phyloP scores from a whole-genome alignment of 192 early-diverging fungal species.

The Neocallimastix lanati region DNA sequence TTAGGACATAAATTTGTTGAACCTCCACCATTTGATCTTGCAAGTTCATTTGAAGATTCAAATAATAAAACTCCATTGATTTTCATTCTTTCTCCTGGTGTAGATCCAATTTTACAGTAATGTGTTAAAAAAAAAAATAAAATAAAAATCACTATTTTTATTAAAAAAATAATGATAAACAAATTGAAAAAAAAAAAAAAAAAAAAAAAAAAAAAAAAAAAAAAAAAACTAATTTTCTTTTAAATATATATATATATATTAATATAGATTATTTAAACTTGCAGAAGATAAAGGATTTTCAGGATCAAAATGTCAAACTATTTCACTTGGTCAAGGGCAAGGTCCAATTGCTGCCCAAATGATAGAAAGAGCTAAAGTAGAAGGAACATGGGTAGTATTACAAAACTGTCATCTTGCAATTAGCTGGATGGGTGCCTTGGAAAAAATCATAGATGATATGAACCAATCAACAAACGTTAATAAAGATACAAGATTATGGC shows the following conservation, averaged over 20 bases:
- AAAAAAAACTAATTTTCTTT: no score
- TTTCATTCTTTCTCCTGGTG: constrained; percentile 44
- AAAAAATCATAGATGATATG: constrained; percentile 46
- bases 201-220: no score
- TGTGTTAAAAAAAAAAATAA: not conserved
- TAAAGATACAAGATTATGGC: constrained; percentile 38
- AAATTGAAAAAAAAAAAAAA: no score
- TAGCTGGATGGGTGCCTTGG: constrained; percentile 28
- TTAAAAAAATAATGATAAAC: no score
- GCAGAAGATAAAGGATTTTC: constrained; percentile 38
- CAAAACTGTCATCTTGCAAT: constrained; percentile 50
- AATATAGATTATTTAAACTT: constrained; percentile 34
- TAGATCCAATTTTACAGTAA: constrained; percentile 46
- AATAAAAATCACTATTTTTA: no score
- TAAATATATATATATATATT: no score
- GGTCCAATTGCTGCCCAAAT: constrained; percentile 38
- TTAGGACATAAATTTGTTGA: constrained; percentile 48
- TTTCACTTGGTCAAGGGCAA: constrained; percentile 43
- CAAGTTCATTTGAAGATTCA: constrained; percentile 38
- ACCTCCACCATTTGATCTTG: constrained; percentile 40
- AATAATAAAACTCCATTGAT: constrained; percentile 29
- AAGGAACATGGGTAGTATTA: constrained; percentile 40
- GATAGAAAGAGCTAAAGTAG: constrained; percentile 37
- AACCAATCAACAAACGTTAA: constrained; percentile 19
- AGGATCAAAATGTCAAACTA: constrained; percentile 29